These are phyloP conservation scores for Spathaspora passalidarum DNA, from an alignment of 805 yeast genomes.

Conservation along the genomic window DNA sequence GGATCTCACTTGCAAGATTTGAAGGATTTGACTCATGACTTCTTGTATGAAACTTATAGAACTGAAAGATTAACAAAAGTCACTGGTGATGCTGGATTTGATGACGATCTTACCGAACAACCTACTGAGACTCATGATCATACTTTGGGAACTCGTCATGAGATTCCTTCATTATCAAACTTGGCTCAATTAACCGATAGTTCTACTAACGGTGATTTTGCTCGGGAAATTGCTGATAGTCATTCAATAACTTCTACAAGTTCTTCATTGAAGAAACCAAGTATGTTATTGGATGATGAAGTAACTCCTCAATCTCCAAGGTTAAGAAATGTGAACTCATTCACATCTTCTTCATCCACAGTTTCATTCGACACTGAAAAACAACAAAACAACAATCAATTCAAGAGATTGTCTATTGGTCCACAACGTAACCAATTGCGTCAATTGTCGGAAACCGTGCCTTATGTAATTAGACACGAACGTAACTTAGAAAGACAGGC, in stretches of 20 bases:
- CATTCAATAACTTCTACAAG: slow-evolving; percentile 19
- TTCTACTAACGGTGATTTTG: slow-evolving; percentile 16
- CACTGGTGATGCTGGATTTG: slow-evolving; percentile 29
- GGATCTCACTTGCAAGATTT: slow-evolving; percentile 84
- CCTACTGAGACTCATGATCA: slow-evolving; percentile 25
- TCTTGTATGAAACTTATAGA: slow-evolving; percentile 75
- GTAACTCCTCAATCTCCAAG: slow-evolving; percentile 22
- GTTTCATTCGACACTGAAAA: slow-evolving; percentile 20
- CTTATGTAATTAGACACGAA: slow-evolving; percentile 79
- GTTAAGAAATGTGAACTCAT: slow-evolving; percentile 24
- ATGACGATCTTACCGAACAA: slow-evolving; percentile 15
- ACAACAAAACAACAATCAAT: slow-evolving; percentile 21
- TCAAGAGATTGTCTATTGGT: slow-evolving; percentile 43
- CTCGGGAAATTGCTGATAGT: slow-evolving; percentile 9
- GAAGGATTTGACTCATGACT: slow-evolving; percentile 75
- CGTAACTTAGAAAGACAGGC: slow-evolving; percentile 71
- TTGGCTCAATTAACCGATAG: slow-evolving; percentile 48
- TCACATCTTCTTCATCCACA: slow-evolving; percentile 29
- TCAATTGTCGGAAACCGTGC: slow-evolving; percentile 79
- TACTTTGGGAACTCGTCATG: slow-evolving; percentile 18
- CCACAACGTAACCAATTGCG: slow-evolving; percentile 63
- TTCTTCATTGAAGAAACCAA: slow-evolving; percentile 21
- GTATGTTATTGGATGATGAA: slow-evolving; percentile 30
- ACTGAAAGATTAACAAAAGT: slow-evolving; percentile 69
- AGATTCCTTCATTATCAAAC: slow-evolving; percentile 58